Percentiles rank a stretch among this genome's conserved stretches.
Evolutionary conservation across 495 filamentous ascomycete genomes (phyloP).

Genomic region (Trichoderma gamsii): DNA sequence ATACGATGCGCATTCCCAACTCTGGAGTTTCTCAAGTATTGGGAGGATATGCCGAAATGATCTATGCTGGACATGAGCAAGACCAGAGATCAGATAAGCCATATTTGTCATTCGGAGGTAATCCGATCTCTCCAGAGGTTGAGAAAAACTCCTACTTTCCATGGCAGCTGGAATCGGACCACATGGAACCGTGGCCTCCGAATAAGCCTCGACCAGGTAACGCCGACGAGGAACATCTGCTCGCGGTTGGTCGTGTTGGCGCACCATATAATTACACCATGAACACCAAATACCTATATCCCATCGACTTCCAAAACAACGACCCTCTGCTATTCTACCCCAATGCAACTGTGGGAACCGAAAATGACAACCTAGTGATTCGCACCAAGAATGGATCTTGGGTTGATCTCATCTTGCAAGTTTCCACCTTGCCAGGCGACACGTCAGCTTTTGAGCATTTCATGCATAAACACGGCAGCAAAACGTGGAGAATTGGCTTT

Average conservation of each 20-base stretch:
- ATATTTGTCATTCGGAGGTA: neutral
- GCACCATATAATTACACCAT: neutral
- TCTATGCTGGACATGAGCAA: neutral
- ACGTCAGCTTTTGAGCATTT: neutral
- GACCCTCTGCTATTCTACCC: slow-evolving; percentile 2
- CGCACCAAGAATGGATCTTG: neutral
- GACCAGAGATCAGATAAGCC: neutral
- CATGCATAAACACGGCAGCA: slow-evolving; percentile 1
- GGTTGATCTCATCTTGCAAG: neutral
- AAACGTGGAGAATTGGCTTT: slow-evolving; percentile 6
- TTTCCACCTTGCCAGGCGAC: neutral
- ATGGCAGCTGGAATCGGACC: neutral
- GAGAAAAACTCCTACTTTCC: neutral
- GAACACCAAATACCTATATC: slow-evolving; percentile 1
- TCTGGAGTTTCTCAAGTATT: neutral
- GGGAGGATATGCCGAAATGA: slow-evolving; percentile 1
- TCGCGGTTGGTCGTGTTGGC: neutral
- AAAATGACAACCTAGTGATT: neutral
- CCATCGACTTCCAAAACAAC: neutral
- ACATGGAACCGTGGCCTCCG: neutral
- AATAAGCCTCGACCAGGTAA: neutral
- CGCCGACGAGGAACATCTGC: neutral
- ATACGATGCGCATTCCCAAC: neutral
- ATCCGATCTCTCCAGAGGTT: neutral
- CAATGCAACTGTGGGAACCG: neutral